Conservation (phyloP, 2,329 filamentous ascomycete species). For the Alternaria dauci region DNA sequence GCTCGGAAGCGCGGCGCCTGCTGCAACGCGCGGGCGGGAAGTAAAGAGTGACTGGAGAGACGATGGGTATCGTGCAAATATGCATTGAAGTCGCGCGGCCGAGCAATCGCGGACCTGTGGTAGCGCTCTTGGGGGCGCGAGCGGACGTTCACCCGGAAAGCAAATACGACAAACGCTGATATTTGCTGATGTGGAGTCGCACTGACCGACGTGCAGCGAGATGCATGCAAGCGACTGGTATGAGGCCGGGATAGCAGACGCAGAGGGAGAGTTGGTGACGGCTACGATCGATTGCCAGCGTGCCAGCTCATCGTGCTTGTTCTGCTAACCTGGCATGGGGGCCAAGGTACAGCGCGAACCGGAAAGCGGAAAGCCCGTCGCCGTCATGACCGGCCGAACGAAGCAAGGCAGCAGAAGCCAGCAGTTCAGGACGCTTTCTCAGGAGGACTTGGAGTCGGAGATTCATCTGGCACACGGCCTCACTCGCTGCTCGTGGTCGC, state of each 20-base stretch:
- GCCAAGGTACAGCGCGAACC: constrained; percentile 22
- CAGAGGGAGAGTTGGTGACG: constrained; percentile 16
- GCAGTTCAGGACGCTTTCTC: not conserved
- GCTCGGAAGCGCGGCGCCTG: constrained; percentile 25
- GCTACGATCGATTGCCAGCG: constrained; percentile 16
- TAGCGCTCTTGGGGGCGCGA: constrained; percentile 9
- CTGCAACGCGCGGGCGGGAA: constrained; percentile 16
- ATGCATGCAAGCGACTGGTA: constrained; percentile 23
- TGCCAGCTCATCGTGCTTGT: constrained; percentile 23
- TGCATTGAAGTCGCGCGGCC: constrained; percentile 17
- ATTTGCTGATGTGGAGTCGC: constrained; percentile 18
- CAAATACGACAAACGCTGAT: constrained; percentile 12
- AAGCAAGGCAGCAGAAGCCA: constrained; percentile 14
- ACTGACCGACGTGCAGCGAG: constrained; percentile 15
- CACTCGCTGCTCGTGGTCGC: constrained; percentile 10
- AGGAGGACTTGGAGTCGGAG: not conserved
- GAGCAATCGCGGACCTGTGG: constrained; percentile 11
- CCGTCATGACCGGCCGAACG: constrained; percentile 14
- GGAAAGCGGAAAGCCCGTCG: constrained; percentile 12
- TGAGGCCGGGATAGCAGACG: constrained; percentile 8
- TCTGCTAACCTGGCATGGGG: constrained; percentile 26
- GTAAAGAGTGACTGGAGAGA: constrained; percentile 18
- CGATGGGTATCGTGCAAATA: constrained; percentile 9
- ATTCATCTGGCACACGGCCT: constrained; percentile 2
- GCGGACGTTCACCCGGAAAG: constrained; percentile 4